Evolutionary conservation across 805 yeast genomes (phyloP).

Genomic region (Candida mattraensis): DNA sequence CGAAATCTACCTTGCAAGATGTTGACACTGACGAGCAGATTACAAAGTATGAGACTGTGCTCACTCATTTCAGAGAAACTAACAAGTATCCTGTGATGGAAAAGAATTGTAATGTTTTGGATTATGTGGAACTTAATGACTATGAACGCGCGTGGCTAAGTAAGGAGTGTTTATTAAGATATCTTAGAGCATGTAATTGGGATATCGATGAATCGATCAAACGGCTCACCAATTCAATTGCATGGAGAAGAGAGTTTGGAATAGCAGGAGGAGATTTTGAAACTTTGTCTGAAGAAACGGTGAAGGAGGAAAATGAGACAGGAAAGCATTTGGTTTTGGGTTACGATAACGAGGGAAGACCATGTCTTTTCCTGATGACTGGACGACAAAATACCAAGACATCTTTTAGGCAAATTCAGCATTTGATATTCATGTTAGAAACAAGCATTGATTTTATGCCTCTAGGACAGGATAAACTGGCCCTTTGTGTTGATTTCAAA

Average conservation of each 20-base stretch:
- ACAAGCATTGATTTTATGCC: slow-evolving; percentile 94
- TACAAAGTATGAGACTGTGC: slow-evolving; percentile 55
- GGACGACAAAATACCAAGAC: slow-evolving; percentile 98
- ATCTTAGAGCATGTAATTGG: slow-evolving; percentile 94
- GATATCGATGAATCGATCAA: slow-evolving; percentile 62
- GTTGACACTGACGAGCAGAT: slow-evolving; percentile 52
- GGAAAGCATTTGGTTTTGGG: slow-evolving; percentile 93
- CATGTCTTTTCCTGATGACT: slow-evolving; percentile 84
- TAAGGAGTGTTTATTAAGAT: slow-evolving; percentile 83
- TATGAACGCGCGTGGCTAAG: slow-evolving; percentile 88
- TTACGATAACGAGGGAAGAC: slow-evolving; percentile 85
- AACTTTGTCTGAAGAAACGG: slow-evolving; percentile 52
- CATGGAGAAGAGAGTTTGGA: slow-evolving; percentile 95
- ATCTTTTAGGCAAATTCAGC: slow-evolving; percentile 87
- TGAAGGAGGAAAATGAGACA: slow-evolving; percentile 73
- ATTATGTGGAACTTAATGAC: slow-evolving; percentile 39
- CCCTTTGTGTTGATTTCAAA: slow-evolving; percentile 89
- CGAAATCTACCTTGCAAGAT: slow-evolving; percentile 46
- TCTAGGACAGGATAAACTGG: slow-evolving; percentile 89
- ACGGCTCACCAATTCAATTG: slow-evolving; percentile 71
- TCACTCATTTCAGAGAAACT: slow-evolving; percentile 56
- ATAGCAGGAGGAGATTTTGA: slow-evolving; percentile 50
- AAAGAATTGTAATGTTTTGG: slow-evolving; percentile 33
- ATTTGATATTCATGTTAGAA: slow-evolving; percentile 89
- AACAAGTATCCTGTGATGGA: slow-evolving; percentile 51